Evolutionary conservation across 2,329 filamentous ascomycete species (phyloP).

Genomic region (Colletotrichum lentis): DNA sequence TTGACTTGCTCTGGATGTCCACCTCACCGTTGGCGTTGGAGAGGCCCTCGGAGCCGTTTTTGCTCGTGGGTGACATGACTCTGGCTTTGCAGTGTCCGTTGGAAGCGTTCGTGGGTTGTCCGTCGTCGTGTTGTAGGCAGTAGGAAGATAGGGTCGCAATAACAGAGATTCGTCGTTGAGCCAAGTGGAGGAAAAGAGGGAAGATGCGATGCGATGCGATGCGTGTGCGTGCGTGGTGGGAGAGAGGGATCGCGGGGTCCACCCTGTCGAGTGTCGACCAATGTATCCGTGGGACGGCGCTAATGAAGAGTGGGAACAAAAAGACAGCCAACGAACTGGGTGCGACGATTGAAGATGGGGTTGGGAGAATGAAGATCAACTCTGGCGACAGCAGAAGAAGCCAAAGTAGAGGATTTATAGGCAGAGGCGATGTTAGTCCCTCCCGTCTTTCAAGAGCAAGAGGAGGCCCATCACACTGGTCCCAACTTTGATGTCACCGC

Average conservation of each 20-base stretch:
- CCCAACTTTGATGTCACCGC: conserved; percentile 29
- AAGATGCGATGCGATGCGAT: background rate
- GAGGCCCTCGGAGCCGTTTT: conserved; percentile 15
- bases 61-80: conserved; percentile 22
- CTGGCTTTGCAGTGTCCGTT: background rate
- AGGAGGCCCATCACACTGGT: background rate
- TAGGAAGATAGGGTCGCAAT: too few relatives aligned
- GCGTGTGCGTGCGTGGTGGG: background rate
- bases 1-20: conserved; percentile 34
- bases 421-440: too few relatives aligned
- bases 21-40: conserved; percentile 23
- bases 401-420: background rate
- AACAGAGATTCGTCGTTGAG: background rate
- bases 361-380: background rate
- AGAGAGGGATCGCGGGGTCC: background rate
- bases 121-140: background rate
- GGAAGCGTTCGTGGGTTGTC: too few relatives aligned
- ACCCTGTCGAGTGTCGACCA: background rate
- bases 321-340: background rate
- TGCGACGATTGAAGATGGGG: background rate
- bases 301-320: background rate
- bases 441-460: too few relatives aligned
- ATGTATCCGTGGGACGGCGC: background rate
- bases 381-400: background rate
- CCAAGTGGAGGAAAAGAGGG: too few relatives aligned